Base-by-base conservation (phyloP, 2,329 filamentous ascomycete genomes). In the Phoma sp. region DNA sequence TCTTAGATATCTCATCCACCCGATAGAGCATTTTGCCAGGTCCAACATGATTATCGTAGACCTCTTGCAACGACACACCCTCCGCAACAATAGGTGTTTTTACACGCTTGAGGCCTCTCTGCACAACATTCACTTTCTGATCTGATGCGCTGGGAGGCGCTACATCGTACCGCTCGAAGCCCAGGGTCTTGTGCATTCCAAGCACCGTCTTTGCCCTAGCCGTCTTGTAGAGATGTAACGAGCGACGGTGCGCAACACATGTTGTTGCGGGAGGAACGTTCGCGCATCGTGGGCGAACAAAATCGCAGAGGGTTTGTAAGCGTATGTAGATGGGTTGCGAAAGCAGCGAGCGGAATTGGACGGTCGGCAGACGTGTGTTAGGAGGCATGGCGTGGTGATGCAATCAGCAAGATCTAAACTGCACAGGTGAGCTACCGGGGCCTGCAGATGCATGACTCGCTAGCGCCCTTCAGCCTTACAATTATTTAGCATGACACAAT, bases 151-250 rank as follows among this genome's bases (percentile, higher is more conserved):
- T 44, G 2, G 51, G 61, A 0, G 42, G 38, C n/a, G 57, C 50
- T 14, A 56, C 2, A 0, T 55, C 6, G 41, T 67, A 71, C 3
- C 13, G 25, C 0, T 44, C 18, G 10, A 69, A 70, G 7, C 35
- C 44, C 4, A 71, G 29, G 4, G 69, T 22, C 37, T 69, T 70
- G 58, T 71, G 67, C 58, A 59, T 59, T 7, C 68, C 68, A 8
- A 68, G 47, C 7, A 57, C 47, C 8, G 64, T 67, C 46, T 56
- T 63, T 14, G 66, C 51, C 43, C 32, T 57, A 29, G 69, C 67
- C 14, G 64, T 66, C 49, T 66, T 67, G 64, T 69, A 70, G 23
- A 71, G 62, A 38, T 66, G 57, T 14, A 72, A 51, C 14, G 57
- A 47, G 41, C 69, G 64, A 22, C 57, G 57, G 41, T 65, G 64